Conservation (phyloP, 2,329 filamentous ascomycete genomes). For the Sporothrix dimorphospora region DNA sequence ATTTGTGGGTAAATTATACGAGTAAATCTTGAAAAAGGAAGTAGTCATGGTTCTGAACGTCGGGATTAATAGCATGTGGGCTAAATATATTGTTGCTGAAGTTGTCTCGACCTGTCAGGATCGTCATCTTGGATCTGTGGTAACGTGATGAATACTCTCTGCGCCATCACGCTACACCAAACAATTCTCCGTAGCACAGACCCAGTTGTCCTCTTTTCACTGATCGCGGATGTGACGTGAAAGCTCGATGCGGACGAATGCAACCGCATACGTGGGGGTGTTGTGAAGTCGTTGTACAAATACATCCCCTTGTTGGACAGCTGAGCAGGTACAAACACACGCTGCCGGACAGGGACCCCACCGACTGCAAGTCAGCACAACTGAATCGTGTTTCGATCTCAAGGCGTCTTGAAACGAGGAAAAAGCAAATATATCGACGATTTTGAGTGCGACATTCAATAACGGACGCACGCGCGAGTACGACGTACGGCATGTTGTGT, state of each 20-base stretch:
- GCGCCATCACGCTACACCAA: background rate
- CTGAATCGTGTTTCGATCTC: background rate
- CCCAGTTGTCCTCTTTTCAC: background rate
- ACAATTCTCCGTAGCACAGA: background rate
- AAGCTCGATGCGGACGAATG: background rate
- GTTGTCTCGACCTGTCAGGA: too few relatives aligned
- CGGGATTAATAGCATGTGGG: too few relatives aligned
- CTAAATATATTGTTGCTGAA: too few relatives aligned
- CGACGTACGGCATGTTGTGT: background rate
- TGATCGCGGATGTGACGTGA: background rate
- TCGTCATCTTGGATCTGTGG: too few relatives aligned
- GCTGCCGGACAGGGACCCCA: constrained; percentile 8
- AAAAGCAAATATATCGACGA: background rate
- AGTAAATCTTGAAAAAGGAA: too few relatives aligned
- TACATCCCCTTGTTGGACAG: too few relatives aligned
- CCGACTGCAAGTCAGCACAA: background rate
- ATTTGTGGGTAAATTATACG: too few relatives aligned
- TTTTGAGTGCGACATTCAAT: background rate
- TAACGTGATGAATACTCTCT: background rate
- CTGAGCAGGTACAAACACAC: too few relatives aligned
- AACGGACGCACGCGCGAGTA: background rate
- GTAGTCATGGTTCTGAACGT: too few relatives aligned
- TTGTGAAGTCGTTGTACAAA: too few relatives aligned
- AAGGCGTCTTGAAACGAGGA: background rate
- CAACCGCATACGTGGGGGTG: background rate